Evolutionary conservation across 139 green algal species (phyloP).

Genomic region (Chlorella vulgaris): DNA sequence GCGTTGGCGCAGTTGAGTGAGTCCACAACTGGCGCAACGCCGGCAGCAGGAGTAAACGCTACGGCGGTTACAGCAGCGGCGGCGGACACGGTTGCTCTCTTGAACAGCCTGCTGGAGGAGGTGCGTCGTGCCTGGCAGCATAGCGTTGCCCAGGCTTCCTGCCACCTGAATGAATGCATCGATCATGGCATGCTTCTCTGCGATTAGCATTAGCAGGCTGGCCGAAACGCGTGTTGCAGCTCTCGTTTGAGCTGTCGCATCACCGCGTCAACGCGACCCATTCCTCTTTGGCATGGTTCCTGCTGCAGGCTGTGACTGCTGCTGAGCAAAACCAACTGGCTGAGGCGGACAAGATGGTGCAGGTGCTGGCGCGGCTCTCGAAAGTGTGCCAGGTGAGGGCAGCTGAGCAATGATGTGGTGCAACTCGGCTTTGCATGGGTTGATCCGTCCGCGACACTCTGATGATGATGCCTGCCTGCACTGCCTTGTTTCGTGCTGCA

Average conservation of each 20-base stretch:
- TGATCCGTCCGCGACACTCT: not conserved
- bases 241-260: too few species aligned
- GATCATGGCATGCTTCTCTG: too few species aligned
- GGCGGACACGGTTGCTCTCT: not conserved
- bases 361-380: slow-evolving; percentile 20
- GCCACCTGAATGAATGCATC: too few species aligned
- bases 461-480: not conserved
- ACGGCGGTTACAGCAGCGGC: not conserved
- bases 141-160: not conserved
- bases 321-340: not conserved
- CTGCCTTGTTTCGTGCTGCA: not conserved
- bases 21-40: not conserved
- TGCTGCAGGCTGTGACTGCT: slow-evolving; percentile 17
- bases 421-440: not conserved
- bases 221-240: too few species aligned
- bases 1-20: not conserved
- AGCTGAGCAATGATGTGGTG: not conserved
- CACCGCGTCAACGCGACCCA: too few species aligned
- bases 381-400: slow-evolving; percentile 19
- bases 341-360: slow-evolving; percentile 22
- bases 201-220: too few species aligned
- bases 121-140: not conserved
- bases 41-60: not conserved
- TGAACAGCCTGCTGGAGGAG: slow-evolving; percentile 31
- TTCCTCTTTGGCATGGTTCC: too few species aligned